Base-by-base conservation (phyloP, 306 rosid species). In the Dalbergia cultrata region DNA sequence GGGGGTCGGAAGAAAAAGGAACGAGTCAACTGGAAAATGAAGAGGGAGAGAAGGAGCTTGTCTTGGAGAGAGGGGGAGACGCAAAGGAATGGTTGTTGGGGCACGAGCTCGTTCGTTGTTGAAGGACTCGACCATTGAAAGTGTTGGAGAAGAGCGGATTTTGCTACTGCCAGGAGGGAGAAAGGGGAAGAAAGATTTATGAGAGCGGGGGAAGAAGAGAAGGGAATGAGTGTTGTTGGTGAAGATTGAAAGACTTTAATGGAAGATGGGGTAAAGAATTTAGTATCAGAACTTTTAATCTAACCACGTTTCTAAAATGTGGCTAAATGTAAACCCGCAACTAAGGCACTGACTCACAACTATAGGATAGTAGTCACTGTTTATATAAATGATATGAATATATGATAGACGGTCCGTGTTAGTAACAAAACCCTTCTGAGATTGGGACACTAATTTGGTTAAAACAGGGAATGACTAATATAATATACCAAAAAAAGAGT, bases 31-130 rank as follows among this genome's bases (percentile, higher is more conserved):
- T 43, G 52, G 21, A 1, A n/a, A 63, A 71, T 6, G 7, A 31
- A 57, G 26, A 44, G 26, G 1, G 66, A 5, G 5, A 44, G 65
- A 34, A 17, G 4, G 57, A 77, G 21, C 47, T 77, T 85, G 85
- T 97, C 96, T 89, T 95, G 73, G 93, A 60, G 78, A 88, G 47
- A 4, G 92, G 92, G 53, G 98, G 98, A 45, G 82, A 35, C 17
- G 97, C 79, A 89, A 21, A 16, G 93, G 92, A 71, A 92, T 76
- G 37, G 97, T 84, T 16, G 94, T 91, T 3, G 99, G 98, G 58
- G 83, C 84, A 17, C 97, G 87, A 9, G 99, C 91, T 44, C 57
- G 86, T 54, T 95, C 92, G 31, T 97, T 71, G 47, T 76, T 70
- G 90, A 77, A 70, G 64, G 94, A 83, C 21, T 93, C 67, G 31